Evolutionary conservation across 2,329 filamentous ascomycete species (phyloP).

Genomic region (Decorospora gaudefroyi): DNA sequence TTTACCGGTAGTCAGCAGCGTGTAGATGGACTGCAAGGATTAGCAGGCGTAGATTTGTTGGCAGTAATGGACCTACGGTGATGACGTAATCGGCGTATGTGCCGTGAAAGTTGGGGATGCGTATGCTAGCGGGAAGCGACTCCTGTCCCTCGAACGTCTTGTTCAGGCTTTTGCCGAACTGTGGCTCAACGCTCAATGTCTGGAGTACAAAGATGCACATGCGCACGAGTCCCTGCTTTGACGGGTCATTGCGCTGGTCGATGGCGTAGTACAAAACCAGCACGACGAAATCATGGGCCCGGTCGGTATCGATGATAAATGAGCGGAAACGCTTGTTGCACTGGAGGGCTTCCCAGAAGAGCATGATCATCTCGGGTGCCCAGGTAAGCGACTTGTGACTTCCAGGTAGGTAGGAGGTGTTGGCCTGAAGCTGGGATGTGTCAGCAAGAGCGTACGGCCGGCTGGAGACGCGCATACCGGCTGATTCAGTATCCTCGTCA

Average conservation of each 20-base stretch:
- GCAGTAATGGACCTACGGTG: slow-evolving; percentile 63
- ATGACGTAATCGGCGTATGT: slow-evolving; percentile 94
- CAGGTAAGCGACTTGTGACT: slow-evolving; percentile 80
- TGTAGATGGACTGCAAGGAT: slow-evolving; percentile 75
- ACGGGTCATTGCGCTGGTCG: slow-evolving; percentile 81
- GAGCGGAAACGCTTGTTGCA: slow-evolving; percentile 97
- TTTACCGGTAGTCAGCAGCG: slow-evolving; percentile 86
- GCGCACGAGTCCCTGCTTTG: slow-evolving; percentile 88
- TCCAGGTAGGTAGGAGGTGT: slow-evolving; percentile 83
- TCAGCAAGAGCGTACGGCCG: slow-evolving; percentile 24
- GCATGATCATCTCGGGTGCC: slow-evolving; percentile 92
- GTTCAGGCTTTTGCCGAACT: slow-evolving; percentile 88
- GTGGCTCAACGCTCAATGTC: slow-evolving; percentile 88
- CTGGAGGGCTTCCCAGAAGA: slow-evolving; percentile 96
- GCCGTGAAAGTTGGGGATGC: slow-evolving; percentile 81
- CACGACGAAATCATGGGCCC: slow-evolving; percentile 90
- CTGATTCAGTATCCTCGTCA: slow-evolving; percentile 89
- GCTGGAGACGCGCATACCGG: slow-evolving; percentile 56
- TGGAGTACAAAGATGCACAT: slow-evolving; percentile 98
- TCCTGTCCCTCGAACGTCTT: slow-evolving; percentile 87
- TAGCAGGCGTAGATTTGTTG: slow-evolving; percentile 19
- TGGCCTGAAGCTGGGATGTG: slow-evolving; percentile 70
- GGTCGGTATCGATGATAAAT: slow-evolving; percentile 94
- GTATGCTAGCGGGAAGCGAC: slow-evolving; percentile 78
- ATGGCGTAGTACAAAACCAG: slow-evolving; percentile 90